Evolutionary conservation across 768 basidiomycete genomes (phyloP).

Genomic region (Leccinum disarticulatum): DNA sequence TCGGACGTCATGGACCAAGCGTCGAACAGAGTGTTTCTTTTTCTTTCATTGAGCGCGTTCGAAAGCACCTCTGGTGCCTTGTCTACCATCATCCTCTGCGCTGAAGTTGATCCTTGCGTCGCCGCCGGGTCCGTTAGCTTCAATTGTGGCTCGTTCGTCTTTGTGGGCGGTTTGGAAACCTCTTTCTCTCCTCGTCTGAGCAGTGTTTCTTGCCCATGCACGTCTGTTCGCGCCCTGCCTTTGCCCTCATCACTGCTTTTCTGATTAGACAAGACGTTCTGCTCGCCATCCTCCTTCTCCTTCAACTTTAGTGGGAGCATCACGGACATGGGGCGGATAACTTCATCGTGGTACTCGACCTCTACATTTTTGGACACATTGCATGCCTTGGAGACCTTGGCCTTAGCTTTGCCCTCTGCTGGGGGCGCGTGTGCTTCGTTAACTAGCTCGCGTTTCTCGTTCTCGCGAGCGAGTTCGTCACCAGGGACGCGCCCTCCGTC

Average conservation of each 20-base stretch:
- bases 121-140: not conserved
- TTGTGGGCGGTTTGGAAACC: not conserved
- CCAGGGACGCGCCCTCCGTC: not conserved
- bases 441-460: not conserved
- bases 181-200: not conserved
- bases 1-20: not conserved
- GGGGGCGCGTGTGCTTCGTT: not conserved
- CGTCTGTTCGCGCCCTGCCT: too few relatives aligned
- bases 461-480: not conserved
- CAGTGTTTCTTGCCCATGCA: not conserved
- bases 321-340: not conserved
- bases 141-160: not conserved
- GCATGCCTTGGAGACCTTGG: not conserved
- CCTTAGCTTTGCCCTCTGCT: not conserved
- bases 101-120: not conserved
- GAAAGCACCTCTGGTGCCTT: not conserved
- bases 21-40: not conserved
- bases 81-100: not conserved
- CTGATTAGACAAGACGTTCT: conserved; percentile 29
- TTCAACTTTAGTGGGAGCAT: not conserved
- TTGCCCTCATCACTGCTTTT: not conserved
- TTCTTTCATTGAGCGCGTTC: not conserved
- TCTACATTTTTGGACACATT: not conserved
- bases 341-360: not conserved
- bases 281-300: not conserved